phyloP scores from a whole-genome alignment of 108 stramenopile genomes.

The Cyclostephanos tholiformis region DNA sequence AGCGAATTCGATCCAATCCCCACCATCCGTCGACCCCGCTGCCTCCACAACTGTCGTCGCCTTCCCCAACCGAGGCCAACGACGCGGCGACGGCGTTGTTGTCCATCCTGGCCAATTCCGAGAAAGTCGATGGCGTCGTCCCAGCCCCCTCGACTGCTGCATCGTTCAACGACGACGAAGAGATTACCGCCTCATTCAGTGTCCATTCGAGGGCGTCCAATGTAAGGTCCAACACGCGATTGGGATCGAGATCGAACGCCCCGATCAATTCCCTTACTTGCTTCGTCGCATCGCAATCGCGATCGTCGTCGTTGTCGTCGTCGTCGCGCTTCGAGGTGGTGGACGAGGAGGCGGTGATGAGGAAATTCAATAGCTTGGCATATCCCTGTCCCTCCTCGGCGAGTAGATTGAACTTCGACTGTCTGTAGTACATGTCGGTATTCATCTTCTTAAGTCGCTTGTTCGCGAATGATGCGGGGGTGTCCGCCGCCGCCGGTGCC shows the following conservation, averaged over 20 bases:
- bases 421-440: constrained; percentile 87
- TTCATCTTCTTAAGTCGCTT: constrained; percentile 77
- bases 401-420: constrained; percentile 91
- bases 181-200: constrained; percentile 24
- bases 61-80: not conserved
- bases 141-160: not conserved
- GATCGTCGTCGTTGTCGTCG: constrained; percentile 3
- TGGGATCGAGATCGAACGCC: constrained; percentile 95
- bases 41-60: not conserved
- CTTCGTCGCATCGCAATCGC: constrained; percentile 1
- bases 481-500: not conserved
- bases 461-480: constrained; percentile 17
- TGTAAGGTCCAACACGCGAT: constrained; percentile 85
- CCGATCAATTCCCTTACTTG: constrained; percentile 71
- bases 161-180: not conserved
- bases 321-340: too few species aligned
- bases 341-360: constrained; percentile 13
- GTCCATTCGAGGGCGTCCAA: constrained; percentile 82
- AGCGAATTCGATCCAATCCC: constrained; percentile 11
- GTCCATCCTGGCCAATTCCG: constrained; percentile 3
- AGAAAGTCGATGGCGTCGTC: constrained; percentile 5
- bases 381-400: constrained; percentile 96
- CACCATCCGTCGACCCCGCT: not conserved
- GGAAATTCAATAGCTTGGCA: constrained; percentile 70
- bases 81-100: not conserved